These are phyloP conservation scores for Ceratocystis ficicola DNA, from an alignment of 2,329 filamentous ascomycete genomes.

Conservation along the genomic window DNA sequence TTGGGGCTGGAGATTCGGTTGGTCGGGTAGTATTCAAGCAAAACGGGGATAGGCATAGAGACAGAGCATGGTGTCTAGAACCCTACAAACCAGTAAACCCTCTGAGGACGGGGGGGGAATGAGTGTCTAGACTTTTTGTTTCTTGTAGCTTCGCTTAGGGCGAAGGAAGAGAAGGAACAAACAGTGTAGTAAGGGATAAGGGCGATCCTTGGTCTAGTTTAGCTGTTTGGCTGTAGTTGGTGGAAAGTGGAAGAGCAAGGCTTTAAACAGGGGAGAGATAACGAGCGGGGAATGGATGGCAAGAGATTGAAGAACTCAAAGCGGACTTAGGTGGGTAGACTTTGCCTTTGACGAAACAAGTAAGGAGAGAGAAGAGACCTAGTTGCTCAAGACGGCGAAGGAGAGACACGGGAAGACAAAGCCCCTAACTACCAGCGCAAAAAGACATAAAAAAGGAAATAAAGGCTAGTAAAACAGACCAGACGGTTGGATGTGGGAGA, in stretches of 20 bases:
- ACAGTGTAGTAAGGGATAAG: neutral
- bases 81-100: no score
- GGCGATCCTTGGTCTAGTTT: neutral
- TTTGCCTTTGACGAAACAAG: no score
- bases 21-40: neutral
- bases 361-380: neutral
- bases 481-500: no score
- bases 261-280: neutral
- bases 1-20: conserved; percentile 1
- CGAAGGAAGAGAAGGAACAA: conserved; percentile 16
- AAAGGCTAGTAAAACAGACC: no score
- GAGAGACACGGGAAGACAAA: no score
- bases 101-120: neutral
- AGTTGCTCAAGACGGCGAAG: no score
- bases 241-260: conserved; percentile 8
- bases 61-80: neutral
- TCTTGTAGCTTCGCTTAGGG: conserved; percentile 3
- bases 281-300: neutral
- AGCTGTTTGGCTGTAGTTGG: neutral
- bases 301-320: no score
- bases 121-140: conserved; percentile 12
- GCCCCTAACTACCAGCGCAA: no score
- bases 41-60: neutral
- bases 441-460: no score
- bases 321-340: no score